These are phyloP conservation scores for Protostelium mycophagum DNA, from an alignment of 78 protist genomes.

Conservation along the genomic window DNA sequence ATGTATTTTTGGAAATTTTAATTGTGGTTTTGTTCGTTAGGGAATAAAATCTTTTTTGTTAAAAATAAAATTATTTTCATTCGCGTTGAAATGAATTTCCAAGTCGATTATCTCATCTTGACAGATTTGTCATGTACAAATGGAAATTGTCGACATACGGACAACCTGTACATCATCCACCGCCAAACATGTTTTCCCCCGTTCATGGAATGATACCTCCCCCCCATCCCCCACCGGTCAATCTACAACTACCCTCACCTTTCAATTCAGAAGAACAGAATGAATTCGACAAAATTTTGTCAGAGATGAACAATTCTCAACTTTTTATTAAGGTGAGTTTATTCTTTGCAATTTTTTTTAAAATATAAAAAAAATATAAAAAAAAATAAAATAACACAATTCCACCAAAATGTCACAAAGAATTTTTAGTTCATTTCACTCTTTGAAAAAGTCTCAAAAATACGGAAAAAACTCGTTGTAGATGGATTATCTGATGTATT, in stretches of 20 bases:
- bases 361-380: no score
- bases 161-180: no score
- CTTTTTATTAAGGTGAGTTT: neutral
- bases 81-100: no score
- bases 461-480: neutral
- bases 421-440: no score
- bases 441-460: neutral
- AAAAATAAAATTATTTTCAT: neutral
- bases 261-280: neutral
- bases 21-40: neutral
- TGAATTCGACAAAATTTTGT: neutral
- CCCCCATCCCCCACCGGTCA: neutral
- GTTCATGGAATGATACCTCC: neutral
- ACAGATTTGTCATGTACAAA: neutral
- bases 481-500: neutral
- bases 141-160: neutral
- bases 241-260: neutral
- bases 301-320: neutral
- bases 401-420: neutral
- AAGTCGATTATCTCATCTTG: no score
- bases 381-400: no score
- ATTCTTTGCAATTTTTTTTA: no score
- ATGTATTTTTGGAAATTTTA: neutral
- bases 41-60: no score
- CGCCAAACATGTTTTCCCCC: neutral